Evolutionary conservation across 2,329 filamentous ascomycete species (phyloP).

Genomic region (Colletotrichum cuscutae): DNA sequence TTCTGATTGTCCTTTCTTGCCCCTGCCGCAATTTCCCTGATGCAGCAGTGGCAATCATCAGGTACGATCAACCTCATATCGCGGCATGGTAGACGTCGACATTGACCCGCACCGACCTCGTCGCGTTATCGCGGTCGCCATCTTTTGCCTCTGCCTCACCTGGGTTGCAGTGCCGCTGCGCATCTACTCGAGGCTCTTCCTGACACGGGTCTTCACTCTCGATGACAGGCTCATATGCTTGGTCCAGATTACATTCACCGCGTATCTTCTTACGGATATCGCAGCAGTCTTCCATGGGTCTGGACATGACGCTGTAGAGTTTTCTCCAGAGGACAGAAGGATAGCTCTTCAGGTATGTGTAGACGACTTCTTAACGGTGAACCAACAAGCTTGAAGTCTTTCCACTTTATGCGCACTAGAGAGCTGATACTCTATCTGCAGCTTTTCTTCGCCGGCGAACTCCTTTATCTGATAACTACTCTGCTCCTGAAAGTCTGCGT

Average conservation of each 20-base stretch:
- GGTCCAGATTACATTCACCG: slow-evolving; percentile 41
- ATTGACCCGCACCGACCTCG: slow-evolving; percentile 11
- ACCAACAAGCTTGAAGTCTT: background rate
- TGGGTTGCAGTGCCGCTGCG: slow-evolving; percentile 41
- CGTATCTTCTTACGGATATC: slow-evolving; percentile 35
- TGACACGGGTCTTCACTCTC: slow-evolving; percentile 42
- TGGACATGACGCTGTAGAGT: slow-evolving; percentile 37
- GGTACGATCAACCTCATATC: background rate
- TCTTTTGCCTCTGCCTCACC: slow-evolving; percentile 45
- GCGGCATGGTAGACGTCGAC: slow-evolving; percentile 25
- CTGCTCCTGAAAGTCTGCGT: slow-evolving; percentile 49
- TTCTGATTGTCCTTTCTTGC: background rate
- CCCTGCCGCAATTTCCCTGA: background rate
- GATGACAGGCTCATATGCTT: slow-evolving; percentile 45
- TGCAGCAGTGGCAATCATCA: background rate
- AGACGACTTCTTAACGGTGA: background rate
- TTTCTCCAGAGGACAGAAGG: slow-evolving; percentile 32
- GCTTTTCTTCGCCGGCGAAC: slow-evolving; percentile 51
- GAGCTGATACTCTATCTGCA: slow-evolving; percentile 10
- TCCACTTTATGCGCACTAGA: background rate
- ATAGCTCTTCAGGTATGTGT: slow-evolving; percentile 42
- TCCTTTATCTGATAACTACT: slow-evolving; percentile 48
- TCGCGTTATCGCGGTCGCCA: slow-evolving; percentile 37
- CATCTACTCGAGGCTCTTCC: slow-evolving; percentile 42
- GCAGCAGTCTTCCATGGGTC: slow-evolving; percentile 39